Percentiles rank a stretch among this genome's conserved stretches.
phyloP scores from a whole-genome alignment of 2,329 filamentous ascomycete species.

The Orbilia brochopaga region DNA sequence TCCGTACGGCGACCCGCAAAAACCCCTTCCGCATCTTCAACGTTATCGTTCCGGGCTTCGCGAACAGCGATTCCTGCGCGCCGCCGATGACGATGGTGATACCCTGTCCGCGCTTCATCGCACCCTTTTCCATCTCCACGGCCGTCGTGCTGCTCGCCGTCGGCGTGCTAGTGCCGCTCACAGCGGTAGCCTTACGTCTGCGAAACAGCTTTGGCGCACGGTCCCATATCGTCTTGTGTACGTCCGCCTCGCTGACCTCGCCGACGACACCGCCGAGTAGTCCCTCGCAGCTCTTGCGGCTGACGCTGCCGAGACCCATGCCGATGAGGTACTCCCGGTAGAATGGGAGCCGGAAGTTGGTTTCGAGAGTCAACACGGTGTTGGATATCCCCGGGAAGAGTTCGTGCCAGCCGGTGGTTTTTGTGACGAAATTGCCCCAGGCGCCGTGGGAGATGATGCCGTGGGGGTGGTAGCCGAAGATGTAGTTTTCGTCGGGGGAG shows the following conservation, averaged over 20 bases:
- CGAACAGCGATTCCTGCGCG: constrained; percentile 87
- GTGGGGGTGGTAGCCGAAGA: constrained; percentile 96
- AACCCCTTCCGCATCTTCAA: constrained; percentile 85
- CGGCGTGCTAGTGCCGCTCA: constrained; percentile 31
- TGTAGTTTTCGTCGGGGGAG: constrained; percentile 83
- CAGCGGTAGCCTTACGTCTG: constrained; percentile 17
- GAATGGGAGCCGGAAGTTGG: constrained; percentile 90
- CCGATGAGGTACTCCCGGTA: constrained; percentile 93
- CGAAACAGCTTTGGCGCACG: constrained; percentile 40
- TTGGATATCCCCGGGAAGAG: constrained; percentile 96
- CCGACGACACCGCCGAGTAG: constrained; percentile 68
- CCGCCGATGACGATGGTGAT: constrained; percentile 96
- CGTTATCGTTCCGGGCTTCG: constrained; percentile 75
- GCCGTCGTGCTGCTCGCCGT: not conserved
- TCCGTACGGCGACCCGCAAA: constrained; percentile 87
- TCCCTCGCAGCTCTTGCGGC: constrained; percentile 89
- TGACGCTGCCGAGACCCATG: constrained; percentile 86
- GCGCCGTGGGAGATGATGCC: constrained; percentile 72
- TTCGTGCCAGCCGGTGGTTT: constrained; percentile 70
- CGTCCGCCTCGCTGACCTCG: constrained; percentile 44
- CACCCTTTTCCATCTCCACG: constrained; percentile 72
- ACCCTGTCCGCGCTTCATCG: constrained; percentile 31
- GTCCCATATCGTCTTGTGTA: constrained; percentile 42
- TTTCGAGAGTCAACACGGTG: constrained; percentile 88
- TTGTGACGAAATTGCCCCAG: constrained; percentile 47